Percentiles rank a stretch among this genome's conserved stretches.
Conservation (phyloP, 176 grass and related monocot genomes). For the Coix lacrymajobi region DNA sequence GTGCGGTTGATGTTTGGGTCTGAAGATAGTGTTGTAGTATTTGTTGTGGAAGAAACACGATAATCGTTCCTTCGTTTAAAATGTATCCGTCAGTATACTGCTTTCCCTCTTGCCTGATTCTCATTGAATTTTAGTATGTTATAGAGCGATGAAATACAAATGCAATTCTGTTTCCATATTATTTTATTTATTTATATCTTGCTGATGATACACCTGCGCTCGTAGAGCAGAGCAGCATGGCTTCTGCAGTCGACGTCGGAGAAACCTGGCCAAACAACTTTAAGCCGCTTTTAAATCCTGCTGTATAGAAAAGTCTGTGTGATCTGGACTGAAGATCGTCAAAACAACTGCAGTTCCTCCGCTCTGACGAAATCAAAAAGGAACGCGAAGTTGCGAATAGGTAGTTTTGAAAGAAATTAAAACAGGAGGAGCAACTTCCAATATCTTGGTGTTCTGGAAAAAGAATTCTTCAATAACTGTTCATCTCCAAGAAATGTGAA, state of each 20-base stretch:
- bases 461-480: too few species aligned
- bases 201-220: background rate
- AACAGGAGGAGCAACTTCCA: too few species aligned
- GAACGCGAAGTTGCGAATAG: background rate
- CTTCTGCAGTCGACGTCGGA: background rate
- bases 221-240: background rate
- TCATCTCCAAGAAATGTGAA: too few species aligned
- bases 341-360: background rate
- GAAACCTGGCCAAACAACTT: too few species aligned
- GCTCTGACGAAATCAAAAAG: background rate
- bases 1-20: background rate
- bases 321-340: background rate
- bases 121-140: background rate
- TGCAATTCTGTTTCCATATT: background rate
- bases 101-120: background rate
- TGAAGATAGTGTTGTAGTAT: slow-evolving; percentile 3
- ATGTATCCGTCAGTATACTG: background rate
- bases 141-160: background rate
- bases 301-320: background rate
- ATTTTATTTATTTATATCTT: background rate
- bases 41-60: background rate
- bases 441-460: too few species aligned
- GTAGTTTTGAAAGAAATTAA: background rate
- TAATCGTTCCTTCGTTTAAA: background rate
- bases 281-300: too few species aligned